Percentiles rank a stretch among this genome's conserved stretches.
Evolutionary conservation across 768 basidiomycete genomes (phyloP).

Genomic region (Tephrocybe sp.): DNA sequence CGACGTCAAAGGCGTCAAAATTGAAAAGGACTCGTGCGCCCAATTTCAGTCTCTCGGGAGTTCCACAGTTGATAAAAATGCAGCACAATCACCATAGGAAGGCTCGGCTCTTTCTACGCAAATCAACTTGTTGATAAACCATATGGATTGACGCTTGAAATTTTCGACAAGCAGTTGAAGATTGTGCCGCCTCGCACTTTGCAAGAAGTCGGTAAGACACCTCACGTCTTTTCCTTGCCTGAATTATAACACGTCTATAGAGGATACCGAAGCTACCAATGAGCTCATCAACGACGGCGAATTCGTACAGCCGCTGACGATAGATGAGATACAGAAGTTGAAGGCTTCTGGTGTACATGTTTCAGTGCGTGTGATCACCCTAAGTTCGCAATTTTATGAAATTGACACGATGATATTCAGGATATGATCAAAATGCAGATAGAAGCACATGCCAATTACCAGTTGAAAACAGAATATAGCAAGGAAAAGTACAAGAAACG

Average conservation of each 20-base stretch:
- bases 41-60: not conserved
- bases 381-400: not conserved
- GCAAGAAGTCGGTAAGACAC: constrained; percentile 74
- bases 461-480: constrained; percentile 94
- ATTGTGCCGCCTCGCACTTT: constrained; percentile 59
- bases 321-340: constrained; percentile 79
- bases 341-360: constrained; percentile 82
- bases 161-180: constrained; percentile 66
- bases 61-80: constrained; percentile 1
- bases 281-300: constrained; percentile 90
- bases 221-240: not conserved
- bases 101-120: constrained; percentile 79
- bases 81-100: constrained; percentile 76
- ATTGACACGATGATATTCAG: constrained; percentile 33
- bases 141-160: constrained; percentile 89
- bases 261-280: constrained; percentile 97
- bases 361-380: constrained; percentile 43
- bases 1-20: constrained; percentile 70
- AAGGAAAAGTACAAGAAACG: constrained; percentile 98
- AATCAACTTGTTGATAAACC: constrained; percentile 78
- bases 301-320: constrained; percentile 78
- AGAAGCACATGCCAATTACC: constrained; percentile 87
- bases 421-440: constrained; percentile 96
- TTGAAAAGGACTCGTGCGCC: constrained; percentile 70
- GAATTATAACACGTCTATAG: constrained; percentile 39